Evolutionary conservation across 202 grass and related monocot genomes (phyloP).

Genomic region (Hordeum pubiflorum): DNA sequence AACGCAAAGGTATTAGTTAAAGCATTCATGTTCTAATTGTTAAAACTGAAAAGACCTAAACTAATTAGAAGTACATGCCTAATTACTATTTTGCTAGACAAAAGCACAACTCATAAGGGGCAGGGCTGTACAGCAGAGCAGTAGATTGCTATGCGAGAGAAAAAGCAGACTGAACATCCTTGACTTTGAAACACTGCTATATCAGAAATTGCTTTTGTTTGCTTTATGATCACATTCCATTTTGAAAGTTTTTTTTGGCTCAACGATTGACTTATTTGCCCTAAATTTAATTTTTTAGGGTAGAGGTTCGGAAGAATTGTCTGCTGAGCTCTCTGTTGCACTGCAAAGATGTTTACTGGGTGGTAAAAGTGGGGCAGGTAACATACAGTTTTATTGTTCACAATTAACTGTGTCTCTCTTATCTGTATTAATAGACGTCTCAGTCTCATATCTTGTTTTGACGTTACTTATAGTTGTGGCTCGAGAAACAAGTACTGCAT

Average conservation of each 20-base stretch:
- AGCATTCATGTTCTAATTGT: neutral
- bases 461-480: neutral
- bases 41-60: neutral
- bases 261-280: conserved; percentile 17
- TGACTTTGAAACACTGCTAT: neutral
- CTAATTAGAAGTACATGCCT: neutral
- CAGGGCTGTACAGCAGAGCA: neutral
- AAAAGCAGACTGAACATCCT: neutral
- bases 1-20: neutral
- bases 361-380: conserved; percentile 85
- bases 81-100: neutral
- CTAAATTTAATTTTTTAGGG: conserved; percentile 44
- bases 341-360: conserved; percentile 87
- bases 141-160: neutral
- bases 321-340: conserved; percentile 67
- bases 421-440: neutral
- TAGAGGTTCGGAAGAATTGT: conserved; percentile 87
- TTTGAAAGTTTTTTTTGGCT: conserved; percentile 1
- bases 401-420: neutral
- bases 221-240: conserved; percentile 13
- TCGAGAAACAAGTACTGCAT: neutral
- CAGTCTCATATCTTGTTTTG: neutral
- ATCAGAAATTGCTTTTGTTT: neutral
- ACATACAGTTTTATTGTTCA: conserved; percentile 7
- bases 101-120: neutral